Evolutionary conservation across 176 grass and related monocot genomes (phyloP), one percentile per base, ranked within the genome.

Genomic region (Elymus sibiricus): DNA sequence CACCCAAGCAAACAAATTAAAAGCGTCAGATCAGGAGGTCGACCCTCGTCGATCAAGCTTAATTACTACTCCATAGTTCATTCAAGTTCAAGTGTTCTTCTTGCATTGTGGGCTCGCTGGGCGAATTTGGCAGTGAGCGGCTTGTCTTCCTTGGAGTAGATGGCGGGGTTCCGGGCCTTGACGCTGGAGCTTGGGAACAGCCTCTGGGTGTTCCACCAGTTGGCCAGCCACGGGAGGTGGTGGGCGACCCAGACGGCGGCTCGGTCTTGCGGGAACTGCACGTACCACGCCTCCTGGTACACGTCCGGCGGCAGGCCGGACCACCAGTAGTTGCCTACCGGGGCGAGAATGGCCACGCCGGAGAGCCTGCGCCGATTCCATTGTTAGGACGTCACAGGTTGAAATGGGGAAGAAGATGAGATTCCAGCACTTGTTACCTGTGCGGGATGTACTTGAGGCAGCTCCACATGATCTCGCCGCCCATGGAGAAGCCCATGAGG

Each of bases 161-260:
- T 22, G 29, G 21, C 28, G 0, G 67, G 69, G 68, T 73, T 25
- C 3, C 71, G 40, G 34, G 83, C 32, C 24, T 89, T 83, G 74
- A 94, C 77, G 77, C 81, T 90, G 42, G 90, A 97, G 46, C 56
- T 51, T 4, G 88, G 80, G 53, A 94, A 97, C 7, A 83, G 72
- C 40, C 53, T 87, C 78, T 94, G 90, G 46, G 71, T 87, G 72
- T 97, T 97, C 90, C 94, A 97, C 92, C 88, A 92, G 82, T 97
- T 86, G 9, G 87, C 88, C 9, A 97, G 80, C 86, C 90, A 97
- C 8, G 95, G 95, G 16, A 88, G 40, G 62, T 94, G 85, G 32
- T 94, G 92, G 1, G 92, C 81, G 21, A 97, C 81, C 73, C 92
- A 69, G 37, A 92, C 80, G 2, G 92, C 85, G 84, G 71, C 86